Percentiles rank a stretch among this genome's conserved stretches.
phyloP scores from a whole-genome alignment of 2,329 filamentous ascomycete species.

The Monilinia fructigena region DNA sequence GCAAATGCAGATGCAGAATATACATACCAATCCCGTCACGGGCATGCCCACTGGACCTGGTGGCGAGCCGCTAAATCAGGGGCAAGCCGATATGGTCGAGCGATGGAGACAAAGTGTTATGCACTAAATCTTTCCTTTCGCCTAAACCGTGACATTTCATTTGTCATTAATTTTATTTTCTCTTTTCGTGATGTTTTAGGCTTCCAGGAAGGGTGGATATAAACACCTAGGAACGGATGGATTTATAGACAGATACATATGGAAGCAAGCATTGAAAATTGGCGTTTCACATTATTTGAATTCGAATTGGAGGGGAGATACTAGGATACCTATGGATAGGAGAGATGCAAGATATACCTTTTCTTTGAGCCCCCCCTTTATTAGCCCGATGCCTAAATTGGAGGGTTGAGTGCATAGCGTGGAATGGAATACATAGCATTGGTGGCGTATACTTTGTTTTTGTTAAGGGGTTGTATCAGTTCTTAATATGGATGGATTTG shows the following conservation, averaged over 20 bases:
- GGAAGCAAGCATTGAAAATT: slow-evolving; percentile 15
- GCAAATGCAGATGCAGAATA: slow-evolving; percentile 27
- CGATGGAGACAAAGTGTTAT: slow-evolving; percentile 42
- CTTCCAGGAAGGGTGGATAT: background rate
- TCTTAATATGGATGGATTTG: slow-evolving; percentile 12
- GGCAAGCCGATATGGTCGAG: slow-evolving; percentile 42
- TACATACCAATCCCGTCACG: slow-evolving; percentile 29
- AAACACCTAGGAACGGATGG: slow-evolving; percentile 5
- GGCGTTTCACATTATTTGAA: slow-evolving; percentile 1
- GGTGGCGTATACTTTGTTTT: background rate
- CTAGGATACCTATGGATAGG: background rate
- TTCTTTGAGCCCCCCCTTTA: background rate
- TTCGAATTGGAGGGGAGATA: background rate
- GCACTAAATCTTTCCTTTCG: slow-evolving; percentile 30
- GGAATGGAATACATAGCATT: background rate
- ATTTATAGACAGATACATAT: slow-evolving; percentile 21
- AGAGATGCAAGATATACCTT: slow-evolving; percentile 7
- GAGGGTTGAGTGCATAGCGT: slow-evolving; percentile 10
- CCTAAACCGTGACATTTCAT: background rate
- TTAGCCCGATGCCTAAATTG: background rate
- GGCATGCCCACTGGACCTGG: slow-evolving; percentile 30
- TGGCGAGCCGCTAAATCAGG: slow-evolving; percentile 35
- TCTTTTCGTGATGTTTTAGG: background rate
- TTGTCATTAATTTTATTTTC: background rate
- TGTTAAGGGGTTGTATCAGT: background rate